Evolutionary conservation across 192 early-diverging fungal species (phyloP).

Genomic region (Coemansia sp.): DNA sequence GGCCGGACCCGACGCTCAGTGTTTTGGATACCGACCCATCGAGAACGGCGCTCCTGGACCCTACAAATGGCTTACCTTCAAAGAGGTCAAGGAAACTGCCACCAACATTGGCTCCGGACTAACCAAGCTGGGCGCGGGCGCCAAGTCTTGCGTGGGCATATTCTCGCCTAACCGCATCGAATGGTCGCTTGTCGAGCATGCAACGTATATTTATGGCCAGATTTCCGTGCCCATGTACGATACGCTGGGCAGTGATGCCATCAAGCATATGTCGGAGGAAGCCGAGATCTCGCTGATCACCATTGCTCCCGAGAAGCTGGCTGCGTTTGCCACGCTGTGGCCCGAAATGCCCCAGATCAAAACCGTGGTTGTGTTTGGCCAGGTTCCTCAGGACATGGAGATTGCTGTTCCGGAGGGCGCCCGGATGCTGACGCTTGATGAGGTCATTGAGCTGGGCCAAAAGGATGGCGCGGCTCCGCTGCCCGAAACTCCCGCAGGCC

Average conservation of each 20-base stretch:
- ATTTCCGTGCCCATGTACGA: slow-evolving; percentile 82
- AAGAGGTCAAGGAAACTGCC: slow-evolving; percentile 62
- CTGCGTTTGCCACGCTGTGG: slow-evolving; percentile 34
- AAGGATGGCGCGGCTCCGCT: slow-evolving; percentile 54
- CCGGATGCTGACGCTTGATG: slow-evolving; percentile 65
- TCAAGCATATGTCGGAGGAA: slow-evolving; percentile 83
- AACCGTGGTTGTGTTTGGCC: slow-evolving; percentile 56
- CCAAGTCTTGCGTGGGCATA: slow-evolving; percentile 59
- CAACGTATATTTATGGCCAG: slow-evolving; percentile 62
- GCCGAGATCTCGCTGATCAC: slow-evolving; percentile 73
- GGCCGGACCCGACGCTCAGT: slow-evolving; percentile 35
- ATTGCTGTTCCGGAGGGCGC: slow-evolving; percentile 30
- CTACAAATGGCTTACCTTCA: slow-evolving; percentile 78
- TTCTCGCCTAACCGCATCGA: slow-evolving; percentile 63
- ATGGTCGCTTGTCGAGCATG: slow-evolving; percentile 47
- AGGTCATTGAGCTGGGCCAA: slow-evolving; percentile 48
- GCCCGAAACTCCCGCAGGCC: slow-evolving; percentile 46
- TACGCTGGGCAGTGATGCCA: slow-evolving; percentile 80
- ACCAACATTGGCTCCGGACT: slow-evolving; percentile 72
- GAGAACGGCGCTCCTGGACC: slow-evolving; percentile 58
- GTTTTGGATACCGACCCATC: slow-evolving; percentile 37
- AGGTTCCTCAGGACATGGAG: slow-evolving; percentile 18
- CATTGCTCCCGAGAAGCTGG: slow-evolving; percentile 62
- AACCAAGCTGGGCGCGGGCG: slow-evolving; percentile 66
- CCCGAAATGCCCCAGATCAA: slow-evolving; percentile 56